Evolutionary conservation across 768 basidiomycete genomes (phyloP).

Genomic region (Amanita phalloides): DNA sequence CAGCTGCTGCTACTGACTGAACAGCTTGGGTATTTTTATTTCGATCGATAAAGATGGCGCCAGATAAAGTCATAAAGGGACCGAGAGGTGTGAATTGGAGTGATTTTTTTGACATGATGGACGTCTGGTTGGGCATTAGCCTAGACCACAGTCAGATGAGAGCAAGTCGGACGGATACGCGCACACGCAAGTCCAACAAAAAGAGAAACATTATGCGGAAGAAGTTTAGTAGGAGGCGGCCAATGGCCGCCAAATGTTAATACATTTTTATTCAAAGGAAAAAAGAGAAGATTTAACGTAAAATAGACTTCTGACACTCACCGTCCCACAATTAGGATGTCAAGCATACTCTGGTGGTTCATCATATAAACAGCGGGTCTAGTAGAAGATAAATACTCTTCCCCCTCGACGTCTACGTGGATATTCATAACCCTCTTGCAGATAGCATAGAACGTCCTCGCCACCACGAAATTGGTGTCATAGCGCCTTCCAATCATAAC

Average conservation of each 20-base stretch:
- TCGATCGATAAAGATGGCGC: constrained; percentile 87
- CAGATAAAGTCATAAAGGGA: constrained; percentile 82
- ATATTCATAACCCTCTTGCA: constrained; percentile 57
- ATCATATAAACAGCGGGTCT: constrained; percentile 68
- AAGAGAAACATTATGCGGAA: background rate
- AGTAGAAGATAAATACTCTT: constrained; percentile 58
- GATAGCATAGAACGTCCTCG: constrained; percentile 69
- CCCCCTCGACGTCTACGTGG: constrained; percentile 71
- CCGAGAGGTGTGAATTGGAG: constrained; percentile 83
- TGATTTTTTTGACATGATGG: constrained; percentile 91
- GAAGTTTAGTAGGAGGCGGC: no score
- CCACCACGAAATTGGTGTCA: constrained; percentile 78
- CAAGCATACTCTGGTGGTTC: constrained; percentile 93
- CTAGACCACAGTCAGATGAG: constrained; percentile 23
- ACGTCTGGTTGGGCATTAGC: constrained; percentile 70
- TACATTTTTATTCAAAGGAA: no score
- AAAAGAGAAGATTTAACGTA: background rate
- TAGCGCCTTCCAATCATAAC: constrained; percentile 55
- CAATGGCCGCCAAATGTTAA: no score
- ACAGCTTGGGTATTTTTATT: constrained; percentile 70
- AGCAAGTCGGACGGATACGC: constrained; percentile 3
- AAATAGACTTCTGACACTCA: constrained; percentile 23
- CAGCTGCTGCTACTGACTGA: constrained; percentile 66
- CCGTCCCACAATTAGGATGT: constrained; percentile 76
- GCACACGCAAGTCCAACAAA: constrained; percentile 6